These are phyloP conservation scores for Acanthamoeba lenticulata DNA, from an alignment of 208 protist species.

Conservation along the genomic window DNA sequence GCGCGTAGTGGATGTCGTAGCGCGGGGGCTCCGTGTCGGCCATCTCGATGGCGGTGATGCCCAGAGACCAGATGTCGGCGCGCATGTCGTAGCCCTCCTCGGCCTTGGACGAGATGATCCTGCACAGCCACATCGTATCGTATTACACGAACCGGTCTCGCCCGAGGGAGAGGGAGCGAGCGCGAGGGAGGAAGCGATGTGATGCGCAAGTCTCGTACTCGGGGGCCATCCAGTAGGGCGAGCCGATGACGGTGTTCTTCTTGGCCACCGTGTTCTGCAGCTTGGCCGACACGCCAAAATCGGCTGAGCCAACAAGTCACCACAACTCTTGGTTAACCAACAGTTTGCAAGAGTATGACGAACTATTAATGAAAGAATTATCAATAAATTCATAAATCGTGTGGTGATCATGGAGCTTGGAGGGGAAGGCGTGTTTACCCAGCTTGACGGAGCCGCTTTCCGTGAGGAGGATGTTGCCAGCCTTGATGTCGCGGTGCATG, in stretches of 20 bases:
- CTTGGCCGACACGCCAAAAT: conserved; percentile 78
- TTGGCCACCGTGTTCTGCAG: conserved; percentile 67
- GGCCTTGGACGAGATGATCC: conserved; percentile 72
- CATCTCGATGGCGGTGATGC: conserved; percentile 91
- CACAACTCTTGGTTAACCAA: no score
- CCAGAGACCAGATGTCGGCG: conserved; percentile 91
- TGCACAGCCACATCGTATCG: no score
- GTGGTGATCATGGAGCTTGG: neutral
- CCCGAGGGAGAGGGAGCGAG: no score
- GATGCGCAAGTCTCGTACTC: no score
- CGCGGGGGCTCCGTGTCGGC: conserved; percentile 85
- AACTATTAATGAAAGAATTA: no score
- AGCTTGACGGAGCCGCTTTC: conserved; percentile 68
- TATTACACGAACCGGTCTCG: no score
- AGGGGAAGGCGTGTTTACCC: neutral
- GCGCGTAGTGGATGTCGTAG: conserved; percentile 82
- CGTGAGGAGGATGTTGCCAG: conserved; percentile 72
- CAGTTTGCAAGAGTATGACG: no score
- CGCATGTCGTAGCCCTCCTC: conserved; percentile 72
- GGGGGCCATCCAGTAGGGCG: conserved; percentile 82
- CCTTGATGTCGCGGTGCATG: conserved; percentile 80
- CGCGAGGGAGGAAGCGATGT: neutral
- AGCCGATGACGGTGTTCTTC: conserved; percentile 70
- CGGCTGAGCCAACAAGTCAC: conserved; percentile 47
- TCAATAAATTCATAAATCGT: no score